Conservation (phyloP, 805 yeast species). For the Suhomyces emberorum region DNA sequence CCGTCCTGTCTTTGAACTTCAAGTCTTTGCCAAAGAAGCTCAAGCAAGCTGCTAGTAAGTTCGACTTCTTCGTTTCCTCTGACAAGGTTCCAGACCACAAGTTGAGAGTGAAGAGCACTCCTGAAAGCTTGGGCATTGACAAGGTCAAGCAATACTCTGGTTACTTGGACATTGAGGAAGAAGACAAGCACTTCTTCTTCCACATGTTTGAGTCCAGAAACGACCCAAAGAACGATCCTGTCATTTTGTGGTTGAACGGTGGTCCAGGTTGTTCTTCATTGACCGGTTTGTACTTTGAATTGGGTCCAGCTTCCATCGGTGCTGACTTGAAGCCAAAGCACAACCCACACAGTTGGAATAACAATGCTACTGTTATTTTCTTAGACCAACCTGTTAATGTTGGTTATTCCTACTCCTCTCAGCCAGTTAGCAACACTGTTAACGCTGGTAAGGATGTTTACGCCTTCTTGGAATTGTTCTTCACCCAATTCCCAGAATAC, state of each 20-base stretch:
- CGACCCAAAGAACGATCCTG: conserved; percentile 82
- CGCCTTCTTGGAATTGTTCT: conserved; percentile 79
- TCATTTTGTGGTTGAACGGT: conserved; percentile 89
- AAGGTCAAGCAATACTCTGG: conserved; percentile 80
- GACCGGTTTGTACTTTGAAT: conserved; percentile 86
- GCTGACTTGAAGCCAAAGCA: conserved; percentile 62
- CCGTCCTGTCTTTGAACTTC: conserved; percentile 47
- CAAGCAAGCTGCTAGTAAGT: conserved; percentile 13
- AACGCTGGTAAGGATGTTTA: conserved; percentile 88
- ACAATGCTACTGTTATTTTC: conserved; percentile 84
- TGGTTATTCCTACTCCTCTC: conserved; percentile 78
- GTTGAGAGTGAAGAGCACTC: conserved; percentile 59
- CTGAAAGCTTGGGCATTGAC: conserved; percentile 73
- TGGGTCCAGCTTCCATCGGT: conserved; percentile 82
- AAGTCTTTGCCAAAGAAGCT: conserved; percentile 45
- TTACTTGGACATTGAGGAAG: conserved; percentile 74
- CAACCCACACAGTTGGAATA: conserved; percentile 90
- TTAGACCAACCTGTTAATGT: conserved; percentile 93
- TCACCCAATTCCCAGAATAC: conserved; percentile 77
- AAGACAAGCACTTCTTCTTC: conserved; percentile 87
- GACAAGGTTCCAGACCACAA: conserved; percentile 46
- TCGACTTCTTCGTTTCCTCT: conserved; percentile 39
- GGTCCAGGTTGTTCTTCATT: conserved; percentile 96
- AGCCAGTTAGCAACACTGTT: conserved; percentile 63
- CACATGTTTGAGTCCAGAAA: conserved; percentile 93